A percentile compares a stretch with the other conserved stretches of the same genome.
phyloP scores from a whole-genome alignment of 495 filamentous ascomycete genomes.

The Aspergillus nanangensis region DNA sequence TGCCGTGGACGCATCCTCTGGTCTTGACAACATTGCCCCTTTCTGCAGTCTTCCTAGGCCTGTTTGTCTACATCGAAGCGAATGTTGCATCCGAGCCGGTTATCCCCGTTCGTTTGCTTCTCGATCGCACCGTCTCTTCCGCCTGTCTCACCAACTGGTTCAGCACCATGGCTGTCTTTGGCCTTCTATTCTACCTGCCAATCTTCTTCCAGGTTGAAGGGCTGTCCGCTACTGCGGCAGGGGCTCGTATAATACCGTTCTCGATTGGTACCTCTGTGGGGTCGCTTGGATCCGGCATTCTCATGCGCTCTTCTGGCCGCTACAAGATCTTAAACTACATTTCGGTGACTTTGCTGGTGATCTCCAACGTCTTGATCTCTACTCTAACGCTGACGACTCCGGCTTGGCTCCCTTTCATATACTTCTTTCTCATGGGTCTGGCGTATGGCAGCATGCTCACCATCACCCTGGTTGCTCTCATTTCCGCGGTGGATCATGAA shows the following conservation, averaged over 20 bases:
- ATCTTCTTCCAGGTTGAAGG: constrained; percentile 80
- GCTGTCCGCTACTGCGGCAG: constrained; percentile 63
- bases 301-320: constrained; percentile 74
- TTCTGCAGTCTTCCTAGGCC: constrained; percentile 46
- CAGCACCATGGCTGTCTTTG: constrained; percentile 46
- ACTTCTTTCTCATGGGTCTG: constrained; percentile 62
- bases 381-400: constrained; percentile 56
- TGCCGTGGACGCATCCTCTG: constrained; percentile 83
- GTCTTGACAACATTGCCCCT: constrained; percentile 65
- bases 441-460: constrained; percentile 80
- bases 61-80: constrained; percentile 66
- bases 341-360: constrained; percentile 47
- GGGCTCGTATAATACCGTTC: constrained; percentile 64
- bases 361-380: constrained; percentile 43
- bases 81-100: constrained; percentile 67
- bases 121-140: constrained; percentile 65
- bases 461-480: constrained; percentile 71
- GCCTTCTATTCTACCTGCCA: constrained; percentile 70
- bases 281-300: constrained; percentile 62
- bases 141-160: constrained; percentile 80
- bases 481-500: constrained; percentile 74
- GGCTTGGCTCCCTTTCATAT: constrained; percentile 58
- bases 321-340: constrained; percentile 59
- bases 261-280: constrained; percentile 64
- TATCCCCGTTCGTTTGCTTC: constrained; percentile 75